Evolutionary conservation across 495 filamentous ascomycete genomes (phyloP), one percentile per base, ranked within the genome.

Genomic region (Saxophila tyrrhenica): DNA sequence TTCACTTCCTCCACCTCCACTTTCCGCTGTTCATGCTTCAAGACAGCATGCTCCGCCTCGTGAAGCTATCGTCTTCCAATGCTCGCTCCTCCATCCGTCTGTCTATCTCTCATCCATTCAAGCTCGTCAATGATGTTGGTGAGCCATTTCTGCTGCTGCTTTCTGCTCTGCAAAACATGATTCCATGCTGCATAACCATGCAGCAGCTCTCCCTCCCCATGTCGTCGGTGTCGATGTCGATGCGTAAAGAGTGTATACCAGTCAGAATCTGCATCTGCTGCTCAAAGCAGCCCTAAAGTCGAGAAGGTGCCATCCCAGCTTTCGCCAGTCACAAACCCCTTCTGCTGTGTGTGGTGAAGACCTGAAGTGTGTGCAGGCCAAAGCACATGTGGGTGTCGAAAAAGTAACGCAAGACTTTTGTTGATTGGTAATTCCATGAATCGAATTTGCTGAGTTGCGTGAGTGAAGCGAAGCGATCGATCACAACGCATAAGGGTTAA

Each of bases 401-500:
- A 13, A 35, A 35, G 41, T 21, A 44, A 44, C 7, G 41, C 41
- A 44, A 17, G 41, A 44, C 41, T 44, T 44, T 44, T 44, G 41
- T n/a, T 17, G 41, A 8, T 44, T n/a, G 41, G 19, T 17, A n/a
- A n/a, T n/a, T n/a, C n/a, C n/a, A n/a, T n/a, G n/a, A n/a, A n/a
- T n/a, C n/a, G n/a, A n/a, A n/a, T n/a, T n/a, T n/a, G n/a, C n/a
- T n/a, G n/a, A n/a, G n/a, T 44, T 35, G 5, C 29, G 29, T 35
- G 29, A 13, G 29, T 35, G 5, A 13, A 13, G 44, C 44, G 3
- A 23, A 23, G 19, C 13, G 29, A 35, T 35, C 13, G 39, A 48
- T 74, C 70, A 98, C 55, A 98, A 78, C 59, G 92, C 92, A 66
- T 87, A 98, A 29, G 92, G 92, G 75, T 98, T 98, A 60, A 98